phyloP scores from a whole-genome alignment of 768 basidiomycete species.

The Agaricus sinodeliciosus region DNA sequence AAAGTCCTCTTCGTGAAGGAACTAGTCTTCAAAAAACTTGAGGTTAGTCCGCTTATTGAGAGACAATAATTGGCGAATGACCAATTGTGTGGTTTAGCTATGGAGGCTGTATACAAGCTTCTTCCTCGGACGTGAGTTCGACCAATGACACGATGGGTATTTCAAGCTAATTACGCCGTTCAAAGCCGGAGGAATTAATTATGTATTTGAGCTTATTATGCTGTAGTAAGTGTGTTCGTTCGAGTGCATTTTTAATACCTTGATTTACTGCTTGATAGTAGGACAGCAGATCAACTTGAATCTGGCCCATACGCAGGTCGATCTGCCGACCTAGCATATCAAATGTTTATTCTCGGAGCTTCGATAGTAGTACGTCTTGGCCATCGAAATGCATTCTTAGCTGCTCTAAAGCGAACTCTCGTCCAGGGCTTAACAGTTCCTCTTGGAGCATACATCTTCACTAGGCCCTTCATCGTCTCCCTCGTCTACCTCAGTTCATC shows the following conservation, averaged over 20 bases:
- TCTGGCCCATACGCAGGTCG: slow-evolving; percentile 45
- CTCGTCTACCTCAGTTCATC: slow-evolving; percentile 64
- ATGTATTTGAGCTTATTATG: slow-evolving; percentile 57
- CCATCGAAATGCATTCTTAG: background rate
- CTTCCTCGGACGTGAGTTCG: slow-evolving; percentile 47
- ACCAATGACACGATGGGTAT: background rate
- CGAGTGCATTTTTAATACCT: background rate
- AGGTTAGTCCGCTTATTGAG: slow-evolving; percentile 34
- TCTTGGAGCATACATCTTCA: slow-evolving; percentile 47
- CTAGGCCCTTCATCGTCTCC: slow-evolving; percentile 58
- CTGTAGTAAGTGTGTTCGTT: slow-evolving; percentile 47
- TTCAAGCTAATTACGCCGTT: background rate
- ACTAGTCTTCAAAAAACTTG: slow-evolving; percentile 37
- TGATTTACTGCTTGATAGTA: slow-evolving; percentile 32
- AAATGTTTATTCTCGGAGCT: slow-evolving; percentile 47
- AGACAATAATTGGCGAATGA: background rate
- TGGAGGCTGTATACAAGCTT: slow-evolving; percentile 73
- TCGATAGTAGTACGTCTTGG: slow-evolving; percentile 51
- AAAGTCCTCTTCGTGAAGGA: slow-evolving; percentile 45
- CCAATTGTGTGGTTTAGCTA: slow-evolving; percentile 32
- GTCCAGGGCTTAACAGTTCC: slow-evolving; percentile 52
- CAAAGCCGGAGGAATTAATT: slow-evolving; percentile 11
- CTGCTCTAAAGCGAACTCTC: background rate
- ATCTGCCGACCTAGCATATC: slow-evolving; percentile 76
- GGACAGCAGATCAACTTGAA: slow-evolving; percentile 61